Conservation (phyloP, 192 early-diverging fungal species). For the Thamnidium elegans region DNA sequence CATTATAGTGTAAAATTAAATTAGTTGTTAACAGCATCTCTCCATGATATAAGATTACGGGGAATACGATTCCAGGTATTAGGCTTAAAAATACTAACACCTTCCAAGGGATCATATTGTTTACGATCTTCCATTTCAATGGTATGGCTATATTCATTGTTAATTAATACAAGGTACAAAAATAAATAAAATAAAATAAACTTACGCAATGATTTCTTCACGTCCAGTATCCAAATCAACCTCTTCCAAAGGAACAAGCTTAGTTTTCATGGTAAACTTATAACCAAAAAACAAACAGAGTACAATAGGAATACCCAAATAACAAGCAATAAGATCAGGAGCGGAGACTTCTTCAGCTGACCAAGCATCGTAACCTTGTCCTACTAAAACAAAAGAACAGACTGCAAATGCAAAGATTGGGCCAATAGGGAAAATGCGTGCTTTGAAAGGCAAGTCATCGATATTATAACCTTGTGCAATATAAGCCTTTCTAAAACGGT, state of each 20-base stretch:
- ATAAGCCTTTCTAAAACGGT: conserved; percentile 81
- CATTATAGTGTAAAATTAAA: no score
- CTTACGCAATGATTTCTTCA: no score
- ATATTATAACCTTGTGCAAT: conserved; percentile 64
- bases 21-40: no score
- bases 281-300: conserved; percentile 60
- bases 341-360: conserved; percentile 43
- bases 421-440: conserved; percentile 70
- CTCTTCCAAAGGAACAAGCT: conserved; percentile 59
- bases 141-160: no score
- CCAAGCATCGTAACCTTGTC: conserved; percentile 59
- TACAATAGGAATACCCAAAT: conserved; percentile 65
- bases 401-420: conserved; percentile 64
- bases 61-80: no score
- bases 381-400: conserved; percentile 56
- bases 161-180: no score
- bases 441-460: conserved; percentile 64
- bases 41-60: no score
- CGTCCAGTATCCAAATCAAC: conserved; percentile 53
- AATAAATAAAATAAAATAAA: no score
- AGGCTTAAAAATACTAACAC: no score
- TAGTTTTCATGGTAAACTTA: conserved; percentile 62
- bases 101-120: no score
- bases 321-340: conserved; percentile 58
- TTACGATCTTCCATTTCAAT: no score